phyloP scores from a whole-genome alignment of 495 filamentous ascomycete genomes.

The Podospora pseudopauciseta region DNA sequence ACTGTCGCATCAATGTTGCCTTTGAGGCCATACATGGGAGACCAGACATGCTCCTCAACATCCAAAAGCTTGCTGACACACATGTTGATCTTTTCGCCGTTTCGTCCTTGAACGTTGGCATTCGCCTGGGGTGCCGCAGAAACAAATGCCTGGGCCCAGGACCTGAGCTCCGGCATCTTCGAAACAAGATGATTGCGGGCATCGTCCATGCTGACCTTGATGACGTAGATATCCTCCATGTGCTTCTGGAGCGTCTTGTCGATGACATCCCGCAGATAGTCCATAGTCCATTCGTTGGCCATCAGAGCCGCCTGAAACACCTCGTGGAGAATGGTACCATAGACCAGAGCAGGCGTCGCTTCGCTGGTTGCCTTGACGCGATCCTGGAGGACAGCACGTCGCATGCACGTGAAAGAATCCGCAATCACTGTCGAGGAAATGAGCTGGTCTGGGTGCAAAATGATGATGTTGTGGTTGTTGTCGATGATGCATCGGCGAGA shows the following conservation, averaged over 20 bases:
- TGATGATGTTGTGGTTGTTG: constrained; percentile 77
- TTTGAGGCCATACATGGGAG: constrained; percentile 93
- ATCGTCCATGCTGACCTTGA: constrained; percentile 66
- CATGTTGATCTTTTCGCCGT: constrained; percentile 67
- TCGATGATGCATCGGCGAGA: constrained; percentile 68
- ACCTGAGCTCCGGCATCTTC: constrained; percentile 70
- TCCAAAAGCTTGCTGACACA: constrained; percentile 91
- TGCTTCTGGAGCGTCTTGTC: constrained; percentile 62
- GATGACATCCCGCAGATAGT: constrained; percentile 61
- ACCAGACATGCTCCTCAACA: constrained; percentile 97
- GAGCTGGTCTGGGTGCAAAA: constrained; percentile 92
- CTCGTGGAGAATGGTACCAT: constrained; percentile 89
- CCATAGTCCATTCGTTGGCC: constrained; percentile 73
- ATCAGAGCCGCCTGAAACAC: constrained; percentile 88
- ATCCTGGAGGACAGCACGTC: constrained; percentile 88
- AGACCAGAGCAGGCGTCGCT: constrained; percentile 71
- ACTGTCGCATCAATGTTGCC: constrained; percentile 98
- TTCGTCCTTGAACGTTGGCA: constrained; percentile 74
- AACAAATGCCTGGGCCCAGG: constrained; percentile 82
- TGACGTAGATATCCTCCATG: constrained; percentile 80
- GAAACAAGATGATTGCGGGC: constrained; percentile 73
- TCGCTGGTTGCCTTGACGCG: constrained; percentile 83
- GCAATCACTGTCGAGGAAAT: constrained; percentile 91
- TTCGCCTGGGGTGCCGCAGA: constrained; percentile 63
- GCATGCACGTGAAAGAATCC: constrained; percentile 84